phyloP scores from a whole-genome alignment of 352 stramenopile species.

The Globisporangium cylindrosporum region DNA sequence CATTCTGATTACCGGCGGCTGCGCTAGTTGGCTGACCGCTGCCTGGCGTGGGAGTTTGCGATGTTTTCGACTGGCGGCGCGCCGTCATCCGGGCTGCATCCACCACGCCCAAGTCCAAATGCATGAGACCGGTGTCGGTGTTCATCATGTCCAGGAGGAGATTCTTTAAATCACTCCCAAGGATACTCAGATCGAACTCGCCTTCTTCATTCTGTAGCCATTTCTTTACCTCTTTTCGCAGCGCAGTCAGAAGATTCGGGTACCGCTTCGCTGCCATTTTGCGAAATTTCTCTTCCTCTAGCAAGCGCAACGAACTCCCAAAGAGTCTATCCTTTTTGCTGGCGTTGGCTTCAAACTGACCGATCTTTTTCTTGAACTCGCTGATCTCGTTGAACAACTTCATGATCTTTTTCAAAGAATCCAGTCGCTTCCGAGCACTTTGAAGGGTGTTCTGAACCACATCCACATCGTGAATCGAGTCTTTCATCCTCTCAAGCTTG shows the following conservation, averaged over 20 bases:
- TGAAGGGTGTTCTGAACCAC: constrained; percentile 46
- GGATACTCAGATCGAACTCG: constrained; percentile 68
- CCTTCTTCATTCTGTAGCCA: constrained; percentile 71
- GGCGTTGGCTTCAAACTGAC: constrained; percentile 63
- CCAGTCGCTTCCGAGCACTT: constrained; percentile 53
- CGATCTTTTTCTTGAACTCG: constrained; percentile 76
- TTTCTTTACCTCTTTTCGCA: constrained; percentile 69
- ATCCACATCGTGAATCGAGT: constrained; percentile 39
- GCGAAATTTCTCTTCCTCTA: constrained; percentile 78
- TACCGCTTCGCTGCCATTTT: constrained; percentile 74
- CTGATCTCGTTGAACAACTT: constrained; percentile 63
- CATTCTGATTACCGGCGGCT: constrained; percentile 16
- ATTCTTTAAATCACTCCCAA: constrained; percentile 72
- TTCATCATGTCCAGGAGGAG: constrained; percentile 81
- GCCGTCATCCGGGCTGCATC: constrained; percentile 32
- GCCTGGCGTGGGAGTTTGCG: constrained; percentile 25
- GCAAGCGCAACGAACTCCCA: constrained; percentile 61
- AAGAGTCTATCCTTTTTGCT: constrained; percentile 75
- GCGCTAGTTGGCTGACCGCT: constrained; percentile 18
- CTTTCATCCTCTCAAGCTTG: constrained; percentile 41
- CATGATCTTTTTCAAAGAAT: constrained; percentile 81
- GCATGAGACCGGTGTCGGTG: constrained; percentile 79
- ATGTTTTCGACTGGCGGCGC: constrained; percentile 30
- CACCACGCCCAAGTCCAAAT: constrained; percentile 64
- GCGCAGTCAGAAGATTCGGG: constrained; percentile 38